Evolutionary conservation across 441 rosid species (phyloP).

Genomic region (Melianthus villosus): DNA sequence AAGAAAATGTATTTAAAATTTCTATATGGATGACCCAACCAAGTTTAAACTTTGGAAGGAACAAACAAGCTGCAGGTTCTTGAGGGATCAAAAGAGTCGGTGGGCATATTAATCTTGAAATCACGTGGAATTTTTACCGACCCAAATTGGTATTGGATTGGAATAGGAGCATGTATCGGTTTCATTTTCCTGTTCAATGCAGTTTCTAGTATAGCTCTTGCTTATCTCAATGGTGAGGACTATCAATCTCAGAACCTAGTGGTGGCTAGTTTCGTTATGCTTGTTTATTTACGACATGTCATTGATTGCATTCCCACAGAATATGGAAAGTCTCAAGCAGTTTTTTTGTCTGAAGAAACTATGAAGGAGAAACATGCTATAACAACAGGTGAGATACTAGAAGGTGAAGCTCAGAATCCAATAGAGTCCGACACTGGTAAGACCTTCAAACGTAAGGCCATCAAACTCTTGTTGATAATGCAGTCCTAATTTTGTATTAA

Average conservation of each 20-base stretch:
- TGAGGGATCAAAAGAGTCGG: conserved; percentile 17
- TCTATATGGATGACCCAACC: no score
- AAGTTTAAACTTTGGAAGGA: no score
- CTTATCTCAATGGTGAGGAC: conserved; percentile 45
- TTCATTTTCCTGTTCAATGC: conserved; percentile 37
- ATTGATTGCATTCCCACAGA: no score
- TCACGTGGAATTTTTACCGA: conserved; percentile 31
- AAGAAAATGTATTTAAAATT: no score
- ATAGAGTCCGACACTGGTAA: conserved; percentile 4
- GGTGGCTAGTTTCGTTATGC: no score
- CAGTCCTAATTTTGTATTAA: no score
- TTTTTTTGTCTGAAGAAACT: conserved; percentile 12
- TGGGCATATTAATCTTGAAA: conserved; percentile 36
- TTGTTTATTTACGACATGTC: no score
- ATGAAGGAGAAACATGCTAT: conserved; percentile 21
- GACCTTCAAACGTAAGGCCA: no score
- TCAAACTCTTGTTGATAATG: no score
- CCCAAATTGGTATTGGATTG: conserved; percentile 63
- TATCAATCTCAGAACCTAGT: no score
- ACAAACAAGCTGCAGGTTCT: no score
- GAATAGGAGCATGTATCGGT: conserved; percentile 34
- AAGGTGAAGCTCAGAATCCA: conserved; percentile 13
- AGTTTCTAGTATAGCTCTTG: conserved; percentile 30
- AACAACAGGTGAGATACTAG: conserved; percentile 15
- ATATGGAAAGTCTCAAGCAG: conserved; percentile 37